Conservation (phyloP, 2,329 filamentous ascomycete species). For the Xylariales sp. region DNA sequence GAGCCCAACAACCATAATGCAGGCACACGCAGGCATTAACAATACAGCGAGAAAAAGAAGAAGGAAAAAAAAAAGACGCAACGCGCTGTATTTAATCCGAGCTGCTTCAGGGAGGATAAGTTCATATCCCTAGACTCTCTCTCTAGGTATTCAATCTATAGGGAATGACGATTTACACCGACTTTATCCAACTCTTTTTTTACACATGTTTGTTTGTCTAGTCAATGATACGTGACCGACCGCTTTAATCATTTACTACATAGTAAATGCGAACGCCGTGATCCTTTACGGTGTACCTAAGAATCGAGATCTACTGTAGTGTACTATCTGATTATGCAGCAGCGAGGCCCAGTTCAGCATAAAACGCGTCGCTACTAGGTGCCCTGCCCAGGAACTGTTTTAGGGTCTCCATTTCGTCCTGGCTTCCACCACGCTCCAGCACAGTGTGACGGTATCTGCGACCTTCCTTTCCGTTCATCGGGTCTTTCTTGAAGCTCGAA, state of each 20-base stretch:
- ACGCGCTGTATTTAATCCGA: background rate
- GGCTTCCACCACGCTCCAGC: slow-evolving; percentile 79
- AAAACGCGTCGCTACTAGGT: slow-evolving; percentile 83
- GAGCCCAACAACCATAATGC: too few relatives aligned
- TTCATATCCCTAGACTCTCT: background rate
- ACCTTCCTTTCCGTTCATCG: slow-evolving; percentile 80
- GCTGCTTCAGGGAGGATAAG: background rate
- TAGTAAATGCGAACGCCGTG: slow-evolving; percentile 12
- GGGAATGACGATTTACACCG: background rate
- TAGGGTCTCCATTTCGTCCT: slow-evolving; percentile 83
- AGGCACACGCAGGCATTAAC: too few relatives aligned
- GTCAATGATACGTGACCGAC: background rate
- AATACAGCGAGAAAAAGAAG: background rate
- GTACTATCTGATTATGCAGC: slow-evolving; percentile 35
- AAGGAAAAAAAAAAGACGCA: background rate
- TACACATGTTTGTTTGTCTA: background rate
- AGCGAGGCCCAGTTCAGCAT: slow-evolving; percentile 75
- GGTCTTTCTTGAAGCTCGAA: slow-evolving; percentile 79
- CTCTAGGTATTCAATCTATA: background rate
- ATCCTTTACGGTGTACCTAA: slow-evolving; percentile 20
- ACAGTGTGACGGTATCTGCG: slow-evolving; percentile 82
- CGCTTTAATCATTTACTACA: slow-evolving; percentile 11
- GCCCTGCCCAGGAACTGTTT: slow-evolving; percentile 82
- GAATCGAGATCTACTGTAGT: background rate
- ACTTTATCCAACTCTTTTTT: background rate